Conservation (phyloP, 2,329 filamentous ascomycete species). For the Cladophialophora bantiana region DNA sequence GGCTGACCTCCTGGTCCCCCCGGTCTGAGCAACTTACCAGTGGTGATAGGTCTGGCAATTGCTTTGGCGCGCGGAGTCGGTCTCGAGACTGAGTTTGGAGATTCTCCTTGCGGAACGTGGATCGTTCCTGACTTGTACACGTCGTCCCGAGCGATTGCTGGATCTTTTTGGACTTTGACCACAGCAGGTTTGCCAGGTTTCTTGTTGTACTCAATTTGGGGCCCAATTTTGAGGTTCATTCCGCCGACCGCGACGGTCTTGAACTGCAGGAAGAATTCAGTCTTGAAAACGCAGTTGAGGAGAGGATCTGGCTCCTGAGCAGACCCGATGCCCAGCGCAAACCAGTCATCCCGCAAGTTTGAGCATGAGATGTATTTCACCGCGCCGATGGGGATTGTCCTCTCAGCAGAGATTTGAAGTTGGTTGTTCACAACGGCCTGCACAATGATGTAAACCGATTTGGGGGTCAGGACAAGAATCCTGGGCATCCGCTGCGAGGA, state of each 20-base stretch:
- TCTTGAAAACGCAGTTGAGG: constrained; percentile 92
- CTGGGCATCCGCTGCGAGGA: constrained; percentile 93
- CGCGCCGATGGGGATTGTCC: constrained; percentile 79
- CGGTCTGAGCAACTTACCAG: constrained; percentile 88
- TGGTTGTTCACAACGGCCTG: constrained; percentile 84
- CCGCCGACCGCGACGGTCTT: constrained; percentile 78
- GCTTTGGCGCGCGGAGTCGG: constrained; percentile 88
- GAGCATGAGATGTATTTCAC: constrained; percentile 89
- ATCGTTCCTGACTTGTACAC: constrained; percentile 93
- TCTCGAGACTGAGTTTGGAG: constrained; percentile 79
- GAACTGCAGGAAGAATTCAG: constrained; percentile 94
- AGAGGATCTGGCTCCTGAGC: constrained; percentile 93
- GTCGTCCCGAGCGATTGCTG: constrained; percentile 73
- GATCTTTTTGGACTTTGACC: constrained; percentile 91
- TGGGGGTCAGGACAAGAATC: constrained; percentile 82
- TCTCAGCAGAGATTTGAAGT: constrained; percentile 79
- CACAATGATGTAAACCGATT: constrained; percentile 86
- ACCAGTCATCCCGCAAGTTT: constrained; percentile 91
- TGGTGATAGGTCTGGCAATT: constrained; percentile 87
- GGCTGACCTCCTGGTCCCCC: constrained; percentile 84
- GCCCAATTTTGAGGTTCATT: constrained; percentile 81
- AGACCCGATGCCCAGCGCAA: constrained; percentile 87
- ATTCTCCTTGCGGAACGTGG: constrained; percentile 84
- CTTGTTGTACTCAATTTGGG: constrained; percentile 92
- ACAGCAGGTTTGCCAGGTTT: constrained; percentile 91